phyloP scores from a whole-genome alignment of 305 asterid species.

The Petunia hybrid region DNA sequence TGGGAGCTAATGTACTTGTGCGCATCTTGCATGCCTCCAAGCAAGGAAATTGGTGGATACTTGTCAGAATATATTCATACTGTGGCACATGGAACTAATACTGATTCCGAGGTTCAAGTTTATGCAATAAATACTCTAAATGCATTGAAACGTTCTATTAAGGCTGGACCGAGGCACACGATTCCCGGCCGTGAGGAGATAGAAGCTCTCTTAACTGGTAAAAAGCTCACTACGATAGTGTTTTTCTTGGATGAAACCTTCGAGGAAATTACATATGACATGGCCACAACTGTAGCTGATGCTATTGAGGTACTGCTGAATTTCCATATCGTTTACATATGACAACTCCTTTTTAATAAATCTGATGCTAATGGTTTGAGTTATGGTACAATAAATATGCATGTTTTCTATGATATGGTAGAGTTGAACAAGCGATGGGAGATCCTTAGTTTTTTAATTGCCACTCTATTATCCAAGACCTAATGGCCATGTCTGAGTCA shows the following conservation, averaged over 20 bases:
- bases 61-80: slow-evolving; percentile 80
- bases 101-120: slow-evolving; percentile 83
- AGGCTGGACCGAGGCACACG: slow-evolving; percentile 92
- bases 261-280: slow-evolving; percentile 95
- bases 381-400: neutral
- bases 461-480: neutral
- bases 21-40: slow-evolving; percentile 98
- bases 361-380: neutral
- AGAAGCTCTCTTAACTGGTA: slow-evolving; percentile 88
- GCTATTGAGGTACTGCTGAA: slow-evolving; percentile 82
- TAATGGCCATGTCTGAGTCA: neutral
- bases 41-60: slow-evolving; percentile 94
- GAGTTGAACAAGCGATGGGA: neutral
- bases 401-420: neutral
- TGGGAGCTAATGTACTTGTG: slow-evolving; percentile 97
- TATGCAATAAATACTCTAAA: slow-evolving; percentile 84
- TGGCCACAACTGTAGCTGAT: slow-evolving; percentile 94
- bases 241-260: slow-evolving; percentile 98
- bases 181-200: slow-evolving; percentile 95
- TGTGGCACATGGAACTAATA: slow-evolving; percentile 67
- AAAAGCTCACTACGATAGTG: slow-evolving; percentile 91
- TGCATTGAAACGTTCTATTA: slow-evolving; percentile 86
- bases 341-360: neutral
- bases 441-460: neutral
- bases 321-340: slow-evolving; percentile 19